These are phyloP conservation scores for Apiotrichum gamsii DNA, from an alignment of 1,284 basidiomycete genomes.

Conservation along the genomic window DNA sequence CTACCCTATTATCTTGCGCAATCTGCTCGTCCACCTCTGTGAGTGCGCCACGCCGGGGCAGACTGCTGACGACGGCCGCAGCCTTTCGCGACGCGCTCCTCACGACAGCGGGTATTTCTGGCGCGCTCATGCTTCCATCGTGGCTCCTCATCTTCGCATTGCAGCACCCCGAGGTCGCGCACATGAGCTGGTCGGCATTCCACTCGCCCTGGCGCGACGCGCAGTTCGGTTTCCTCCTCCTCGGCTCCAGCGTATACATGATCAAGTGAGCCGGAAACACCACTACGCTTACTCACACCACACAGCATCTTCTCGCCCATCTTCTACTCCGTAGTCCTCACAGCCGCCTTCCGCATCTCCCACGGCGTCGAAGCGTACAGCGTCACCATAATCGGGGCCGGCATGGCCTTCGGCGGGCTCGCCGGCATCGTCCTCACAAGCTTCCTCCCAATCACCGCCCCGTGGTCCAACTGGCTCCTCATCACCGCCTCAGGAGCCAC, in stretches of 20 bases:
- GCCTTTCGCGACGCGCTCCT: constrained; percentile 24
- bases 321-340: constrained; percentile 10
- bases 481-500: neutral
- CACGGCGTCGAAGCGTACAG: constrained; percentile 4
- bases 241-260: neutral
- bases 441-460: constrained; percentile 6
- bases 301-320: constrained; percentile 12
- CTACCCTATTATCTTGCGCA: constrained; percentile 22
- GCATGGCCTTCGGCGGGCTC: neutral
- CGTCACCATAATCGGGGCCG: constrained; percentile 7
- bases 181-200: constrained; percentile 5
- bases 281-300: neutral
- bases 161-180: constrained; percentile 25
- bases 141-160: constrained; percentile 24
- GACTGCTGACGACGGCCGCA: neutral
- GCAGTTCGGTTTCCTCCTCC: constrained; percentile 6
- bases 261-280: neutral
- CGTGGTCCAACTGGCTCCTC: constrained; percentile 10
- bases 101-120: constrained; percentile 16
- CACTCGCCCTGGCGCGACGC: constrained; percentile 7
- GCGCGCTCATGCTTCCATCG: constrained; percentile 18
- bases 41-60: neutral
- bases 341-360: neutral
- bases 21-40: constrained; percentile 11
- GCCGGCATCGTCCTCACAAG: constrained; percentile 2